Evolutionary conservation across 148 eudicot species (phyloP), one percentile per base, ranked within the genome.

Genomic region (Camellia lanceoleosa): DNA sequence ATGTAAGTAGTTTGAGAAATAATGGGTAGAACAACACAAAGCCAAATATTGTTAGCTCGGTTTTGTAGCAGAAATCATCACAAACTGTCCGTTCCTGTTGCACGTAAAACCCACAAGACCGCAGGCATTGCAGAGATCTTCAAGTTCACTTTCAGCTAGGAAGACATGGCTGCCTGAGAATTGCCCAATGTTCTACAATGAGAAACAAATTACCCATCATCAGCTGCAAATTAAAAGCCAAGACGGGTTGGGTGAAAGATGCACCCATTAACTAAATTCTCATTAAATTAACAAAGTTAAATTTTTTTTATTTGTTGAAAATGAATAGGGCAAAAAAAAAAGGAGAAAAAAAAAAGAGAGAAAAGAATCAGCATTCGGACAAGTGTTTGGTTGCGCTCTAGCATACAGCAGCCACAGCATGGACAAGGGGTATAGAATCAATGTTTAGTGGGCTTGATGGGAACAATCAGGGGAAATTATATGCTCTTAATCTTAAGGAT

Each of bases 61-160:
- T 82, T 94, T 96, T 74, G 79, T 84, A 72, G 99, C 98, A 78
- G 94, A 89, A 58, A 96, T 86, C 97, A 96, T 91, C 44, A 96
- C 84, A 71, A 93, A 96, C 2, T 69, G 67, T 9, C 97, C 84
- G 56, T 91, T 96, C 78, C 99, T 85, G n/a, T 74, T 83, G 81
- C 91, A 88, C n/a, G 87, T 88, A 72, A 92, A 91, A 76, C 83
- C 90, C 70, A 89, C 89, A 61, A 96, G 91, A 65, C 99, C 99
- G 81, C 98, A 92, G 64, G 91, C 80, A 42, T 84, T 62, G 79
- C 98, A 96, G 19, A 96, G 93, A 81, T 94, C 99, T 89, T 91
- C 87, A 47, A 96, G 93, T 87, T 96, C 99, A 14, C 80, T 56
- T 83, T 96, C 97, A 42, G 92, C 87, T 56, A 96, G 84, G 83